Evolutionary conservation across 1,139 yeast genomes (phyloP).

Genomic region (Blastobotrys ciferrii): DNA sequence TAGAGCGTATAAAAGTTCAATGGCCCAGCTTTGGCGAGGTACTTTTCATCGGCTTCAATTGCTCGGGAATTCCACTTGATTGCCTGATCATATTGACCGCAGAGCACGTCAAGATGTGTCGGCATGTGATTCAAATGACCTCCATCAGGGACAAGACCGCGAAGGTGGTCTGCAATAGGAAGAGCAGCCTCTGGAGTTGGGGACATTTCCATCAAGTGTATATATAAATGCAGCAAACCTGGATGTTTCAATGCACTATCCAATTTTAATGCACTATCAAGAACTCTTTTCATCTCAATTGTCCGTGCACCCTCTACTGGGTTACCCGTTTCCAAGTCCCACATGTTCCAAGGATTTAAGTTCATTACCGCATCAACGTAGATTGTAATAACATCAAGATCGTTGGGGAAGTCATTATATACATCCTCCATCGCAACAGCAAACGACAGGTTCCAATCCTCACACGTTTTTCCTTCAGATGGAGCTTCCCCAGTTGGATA

Average conservation of each 20-base stretch:
- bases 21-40: neutral
- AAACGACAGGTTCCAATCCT: neutral
- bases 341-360: conserved; percentile 10
- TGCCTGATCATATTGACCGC: conserved; percentile 11
- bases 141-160: conserved; percentile 10
- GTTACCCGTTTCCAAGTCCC: conserved; percentile 1
- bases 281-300: neutral
- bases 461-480: neutral
- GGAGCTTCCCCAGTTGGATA: neutral
- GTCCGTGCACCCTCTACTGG: neutral
- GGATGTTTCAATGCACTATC: conserved; percentile 4
- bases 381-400: conserved; percentile 6
- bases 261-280: conserved; percentile 1
- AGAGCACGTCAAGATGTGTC: conserved; percentile 9
- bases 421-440: conserved; percentile 6
- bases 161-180: conserved; percentile 4
- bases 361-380: conserved; percentile 10
- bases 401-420: conserved; percentile 2
- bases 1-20: conserved; percentile 9
- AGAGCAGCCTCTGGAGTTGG: conserved; percentile 10
- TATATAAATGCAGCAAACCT: conserved; percentile 9
- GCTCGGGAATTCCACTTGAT: conserved; percentile 3
- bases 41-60: conserved; percentile 3
- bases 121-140: conserved; percentile 15
- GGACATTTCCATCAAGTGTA: conserved; percentile 11